These are phyloP conservation scores for Aspergillus olivimuriae DNA, from an alignment of 495 filamentous ascomycete species.

Conservation along the genomic window DNA sequence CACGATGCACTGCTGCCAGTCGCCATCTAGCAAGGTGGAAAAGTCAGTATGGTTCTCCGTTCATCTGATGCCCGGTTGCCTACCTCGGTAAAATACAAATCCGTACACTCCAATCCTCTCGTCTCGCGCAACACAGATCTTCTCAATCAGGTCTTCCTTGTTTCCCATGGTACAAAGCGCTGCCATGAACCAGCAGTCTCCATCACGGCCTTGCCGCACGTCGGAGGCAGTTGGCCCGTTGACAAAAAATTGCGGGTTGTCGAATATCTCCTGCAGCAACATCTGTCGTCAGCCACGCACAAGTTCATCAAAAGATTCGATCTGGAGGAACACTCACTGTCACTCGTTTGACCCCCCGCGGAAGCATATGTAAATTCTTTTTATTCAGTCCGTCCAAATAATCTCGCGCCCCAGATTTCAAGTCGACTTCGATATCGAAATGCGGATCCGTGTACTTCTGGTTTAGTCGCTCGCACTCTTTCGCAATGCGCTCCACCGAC, in stretches of 20 bases:
- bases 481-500: conserved; percentile 76
- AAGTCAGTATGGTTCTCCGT: no score
- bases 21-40: conserved; percentile 56
- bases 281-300: no score
- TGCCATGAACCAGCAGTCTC: conserved; percentile 91
- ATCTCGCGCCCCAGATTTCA: conserved; percentile 54
- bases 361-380: conserved; percentile 37
- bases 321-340: conserved; percentile 28
- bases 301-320: not conserved
- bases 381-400: conserved; percentile 57
- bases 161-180: conserved; percentile 79
- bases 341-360: conserved; percentile 60
- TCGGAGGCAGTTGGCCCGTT: conserved; percentile 79
- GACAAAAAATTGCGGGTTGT: conserved; percentile 76
- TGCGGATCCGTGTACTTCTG: conserved; percentile 85
- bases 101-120: conserved; percentile 85
- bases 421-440: conserved; percentile 80
- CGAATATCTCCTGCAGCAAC: conserved; percentile 79
- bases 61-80: no score
- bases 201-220: conserved; percentile 70
- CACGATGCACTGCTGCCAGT: conserved; percentile 87
- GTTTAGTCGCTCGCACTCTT: conserved; percentile 77
- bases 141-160: conserved; percentile 70
- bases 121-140: conserved; percentile 75
- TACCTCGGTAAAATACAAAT: conserved; percentile 83